Base-by-base conservation (phyloP, 306 rosid genomes). In the Rosa lucieae region DNA sequence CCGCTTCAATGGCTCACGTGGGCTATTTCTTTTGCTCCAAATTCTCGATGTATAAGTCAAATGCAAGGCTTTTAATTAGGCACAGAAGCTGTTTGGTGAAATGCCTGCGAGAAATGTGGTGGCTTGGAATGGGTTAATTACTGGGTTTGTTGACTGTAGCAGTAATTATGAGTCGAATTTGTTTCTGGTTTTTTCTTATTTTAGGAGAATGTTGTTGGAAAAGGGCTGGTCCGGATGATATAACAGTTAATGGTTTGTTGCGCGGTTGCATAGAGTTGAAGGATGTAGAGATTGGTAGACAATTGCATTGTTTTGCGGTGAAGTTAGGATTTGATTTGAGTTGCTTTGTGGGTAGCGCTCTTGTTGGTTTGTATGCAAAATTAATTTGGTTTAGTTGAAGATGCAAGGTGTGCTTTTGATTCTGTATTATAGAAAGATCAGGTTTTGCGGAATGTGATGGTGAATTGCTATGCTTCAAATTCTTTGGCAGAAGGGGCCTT, bases 371-470 rank as follows among this genome's bases (percentile, higher is more conserved):
- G 23, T 90, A 92, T 80, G 85, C 89, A 29, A 90, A 23, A 23
- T 23, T 23, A 87, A 84, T 78, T 80, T 83, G 93, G 93, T 44
- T 67, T 87, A 8, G 81, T 84, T 77, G 87, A 83, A 78, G 87
- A 81, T 63, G 93, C 97, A 44, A 86, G 87, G 78, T 56, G 67
- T 66, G 92, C 82, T 66, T 94, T 94, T 67, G 81, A 55, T 70
- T 68, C 32, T 74, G 82, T 77, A 42, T 53, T 47, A 26, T 70
- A 37, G 61, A 88, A 62, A 82, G 97, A 94, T 85, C 72, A 86
- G 87, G 90, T 92, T 73, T 56, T 88, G 83, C 89, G 97, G 97
- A 94, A 94, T 83, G 97, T 89, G 86, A 92, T 89, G 90, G 80
- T 90, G 77, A 70, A 93, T 72, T 88, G 93, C 69, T 89, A 85